Evolutionary conservation across 352 stramenopile species (phyloP).

Genomic region (Globisporangium barbulae): DNA sequence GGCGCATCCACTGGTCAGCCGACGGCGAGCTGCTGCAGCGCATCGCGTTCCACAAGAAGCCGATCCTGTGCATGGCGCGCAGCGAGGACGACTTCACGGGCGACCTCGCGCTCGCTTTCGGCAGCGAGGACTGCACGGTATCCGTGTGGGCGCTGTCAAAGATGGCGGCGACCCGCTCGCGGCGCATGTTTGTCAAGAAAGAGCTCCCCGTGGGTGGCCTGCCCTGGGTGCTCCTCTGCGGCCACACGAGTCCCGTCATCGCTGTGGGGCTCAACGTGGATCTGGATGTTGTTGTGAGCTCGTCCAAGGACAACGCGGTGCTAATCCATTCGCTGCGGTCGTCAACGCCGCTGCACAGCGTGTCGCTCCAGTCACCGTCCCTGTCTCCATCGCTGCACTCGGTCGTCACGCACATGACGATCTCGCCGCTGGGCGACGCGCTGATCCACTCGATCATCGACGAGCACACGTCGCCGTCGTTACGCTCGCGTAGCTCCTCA

Average conservation of each 20-base stretch:
- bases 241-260: conserved; percentile 77
- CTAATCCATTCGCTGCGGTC: conserved; percentile 75
- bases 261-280: conserved; percentile 78
- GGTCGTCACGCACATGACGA: conserved; percentile 65
- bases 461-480: conserved; percentile 26
- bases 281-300: conserved; percentile 79
- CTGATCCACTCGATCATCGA: conserved; percentile 69
- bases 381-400: conserved; percentile 23
- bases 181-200: conserved; percentile 85
- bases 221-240: conserved; percentile 76
- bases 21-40: conserved; percentile 82
- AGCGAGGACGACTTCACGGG: conserved; percentile 86
- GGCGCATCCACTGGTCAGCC: conserved; percentile 84
- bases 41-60: conserved; percentile 87
- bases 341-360: conserved; percentile 67
- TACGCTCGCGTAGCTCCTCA: conserved; percentile 6
- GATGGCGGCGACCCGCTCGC: conserved; percentile 66
- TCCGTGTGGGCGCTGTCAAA: conserved; percentile 87
- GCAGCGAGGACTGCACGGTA: conserved; percentile 83
- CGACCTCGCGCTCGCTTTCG: conserved; percentile 78
- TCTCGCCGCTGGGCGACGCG: conserved; percentile 67
- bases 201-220: conserved; percentile 74
- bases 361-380: conserved; percentile 50
- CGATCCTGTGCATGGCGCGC: conserved; percentile 81
- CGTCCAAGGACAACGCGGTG: conserved; percentile 70